Base-by-base conservation (phyloP, 495 filamentous ascomycete genomes). In the Xylaria longipes region DNA sequence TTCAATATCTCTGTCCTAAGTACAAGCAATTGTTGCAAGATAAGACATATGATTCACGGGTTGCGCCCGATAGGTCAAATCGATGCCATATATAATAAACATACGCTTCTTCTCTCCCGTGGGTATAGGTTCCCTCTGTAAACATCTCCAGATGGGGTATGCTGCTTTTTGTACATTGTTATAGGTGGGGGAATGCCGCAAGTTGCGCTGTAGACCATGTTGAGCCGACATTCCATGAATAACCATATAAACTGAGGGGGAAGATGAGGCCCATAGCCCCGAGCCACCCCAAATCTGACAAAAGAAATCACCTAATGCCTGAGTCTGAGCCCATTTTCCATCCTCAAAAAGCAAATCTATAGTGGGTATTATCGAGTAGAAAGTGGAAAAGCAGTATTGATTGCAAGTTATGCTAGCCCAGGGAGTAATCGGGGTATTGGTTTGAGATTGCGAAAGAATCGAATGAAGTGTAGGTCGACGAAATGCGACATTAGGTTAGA, bases 311-410 rank as follows among this genome's bases (percentile, higher is more conserved):
- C 74, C 73, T 64, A 64, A 60, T 77, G 54, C 66, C 63, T 33
- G 29, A 57, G 74, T 72, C 31, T 75, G 65, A 66, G 39, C 70
- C 75, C 73, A 58, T 69, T 79, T 79, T 75, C 41, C 69, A 71
- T 70, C 72, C 56, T 69, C 63, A 48, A 43, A 74, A 77, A 75
- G 64, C 74, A 76, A 77, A 65, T 83, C 80, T 83, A 82, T 83
- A 78, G 64, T 75, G 79, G 81, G 81, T 81, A 80, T 80, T 82
- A 78, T 81, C 71, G 77, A 81, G 80, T 72, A 74, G 72, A 74
- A 76, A 63, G 68, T 41, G 68, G 72, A 79, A 79, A 78, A 65
- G 71, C 70, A 68, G 73, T 73, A 71, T 71, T 65, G 71, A 58
- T 76, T 65, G 72, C 71, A 65, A 67, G 69, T 65, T 68, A 72